These are phyloP conservation scores for Phytophthora rubi DNA, from an alignment of 352 stramenopile genomes.

Conservation along the genomic window DNA sequence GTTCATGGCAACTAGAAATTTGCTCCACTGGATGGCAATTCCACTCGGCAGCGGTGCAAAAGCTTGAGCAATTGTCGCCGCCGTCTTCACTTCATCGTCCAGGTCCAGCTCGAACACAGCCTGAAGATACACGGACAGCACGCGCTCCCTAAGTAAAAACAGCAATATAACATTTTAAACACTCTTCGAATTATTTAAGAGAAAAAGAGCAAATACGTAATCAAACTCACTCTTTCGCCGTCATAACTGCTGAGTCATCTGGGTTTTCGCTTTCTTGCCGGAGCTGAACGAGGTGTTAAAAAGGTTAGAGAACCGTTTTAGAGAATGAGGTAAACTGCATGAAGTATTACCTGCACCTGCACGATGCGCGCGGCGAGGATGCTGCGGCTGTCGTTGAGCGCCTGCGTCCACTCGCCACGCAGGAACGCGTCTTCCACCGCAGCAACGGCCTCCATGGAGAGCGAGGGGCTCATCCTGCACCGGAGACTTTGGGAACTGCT, in stretches of 20 bases:
- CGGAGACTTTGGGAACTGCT: slow-evolving; percentile 9
- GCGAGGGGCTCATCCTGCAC: slow-evolving; percentile 14
- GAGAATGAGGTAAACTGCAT: neutral
- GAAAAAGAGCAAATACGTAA: neutral
- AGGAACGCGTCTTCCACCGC: slow-evolving; percentile 66
- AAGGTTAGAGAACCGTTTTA: neutral
- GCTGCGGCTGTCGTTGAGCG: slow-evolving; percentile 56
- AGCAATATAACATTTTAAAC: slow-evolving; percentile 8
- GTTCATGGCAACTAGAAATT: slow-evolving; percentile 74
- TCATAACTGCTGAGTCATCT: slow-evolving; percentile 11
- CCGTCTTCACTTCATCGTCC: slow-evolving; percentile 63
- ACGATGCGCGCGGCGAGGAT: slow-evolving; percentile 41
- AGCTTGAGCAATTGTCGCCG: slow-evolving; percentile 40
- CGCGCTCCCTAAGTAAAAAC: slow-evolving; percentile 45
- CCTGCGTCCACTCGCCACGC: slow-evolving; percentile 60
- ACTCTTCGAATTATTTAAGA: neutral
- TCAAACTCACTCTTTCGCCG: slow-evolving; percentile 26
- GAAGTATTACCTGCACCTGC: slow-evolving; percentile 24
- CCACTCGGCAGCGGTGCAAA: slow-evolving; percentile 52
- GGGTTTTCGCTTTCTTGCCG: slow-evolving; percentile 14
- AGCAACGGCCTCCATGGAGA: slow-evolving; percentile 24
- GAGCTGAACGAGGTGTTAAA: slow-evolving; percentile 15
- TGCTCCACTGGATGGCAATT: slow-evolving; percentile 61
- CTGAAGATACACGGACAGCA: slow-evolving; percentile 74
- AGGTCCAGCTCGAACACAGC: slow-evolving; percentile 65